Evolutionary conservation across 2,329 filamentous ascomycete species (phyloP), one percentile per base, ranked within the genome.

Genomic region (Cytospora leucostoma): DNA sequence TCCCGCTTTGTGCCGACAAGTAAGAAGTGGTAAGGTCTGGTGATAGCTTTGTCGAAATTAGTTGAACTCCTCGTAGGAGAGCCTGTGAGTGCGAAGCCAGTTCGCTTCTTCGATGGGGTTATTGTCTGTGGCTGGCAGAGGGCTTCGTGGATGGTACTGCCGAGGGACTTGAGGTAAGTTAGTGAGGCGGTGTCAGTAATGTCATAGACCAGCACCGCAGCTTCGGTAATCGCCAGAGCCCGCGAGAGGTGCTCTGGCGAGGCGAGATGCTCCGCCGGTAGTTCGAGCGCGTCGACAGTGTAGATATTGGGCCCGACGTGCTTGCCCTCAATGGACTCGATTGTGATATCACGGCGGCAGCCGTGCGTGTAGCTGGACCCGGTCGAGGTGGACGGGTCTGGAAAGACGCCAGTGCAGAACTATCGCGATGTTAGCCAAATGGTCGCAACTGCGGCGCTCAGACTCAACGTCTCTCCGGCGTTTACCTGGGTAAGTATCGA

Each of bases 211-310:
- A 76, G 65, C 2, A 78, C 67, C 3, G 74, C 76, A 5, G 75
- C 77, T 49, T 79, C 76, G n/a, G 77, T 79, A 52, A 77, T 75
- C 59, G 69, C 68, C 21, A 78, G 68, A 1, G 77, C 77, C 44
- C 77, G 73, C 40, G 70, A 70, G n/a, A 79, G 73, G 38, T 72
- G 70, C 6, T 72, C 70, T 60, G 70, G 71, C 63, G 68, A 67
- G n/a, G 66, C 67, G 3, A 78, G 66, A 59, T 76, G 71, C 37
- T 70, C 66, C 13, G 74, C 70, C 8, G 73, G 73, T 33, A 79
- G 66, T 65, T 79, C 76, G 17, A 78, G 70, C 21, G 73, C 73
- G 64, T 77, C 73, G 56, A 78, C 62, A 13, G 71, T 68, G 71
- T 77, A 78, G 15, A 62, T 58, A 38, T 69, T 61, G 7, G 66